These are phyloP conservation scores for Colletotrichum sojae DNA, from an alignment of 2,329 filamentous ascomycete genomes.

Conservation along the genomic window DNA sequence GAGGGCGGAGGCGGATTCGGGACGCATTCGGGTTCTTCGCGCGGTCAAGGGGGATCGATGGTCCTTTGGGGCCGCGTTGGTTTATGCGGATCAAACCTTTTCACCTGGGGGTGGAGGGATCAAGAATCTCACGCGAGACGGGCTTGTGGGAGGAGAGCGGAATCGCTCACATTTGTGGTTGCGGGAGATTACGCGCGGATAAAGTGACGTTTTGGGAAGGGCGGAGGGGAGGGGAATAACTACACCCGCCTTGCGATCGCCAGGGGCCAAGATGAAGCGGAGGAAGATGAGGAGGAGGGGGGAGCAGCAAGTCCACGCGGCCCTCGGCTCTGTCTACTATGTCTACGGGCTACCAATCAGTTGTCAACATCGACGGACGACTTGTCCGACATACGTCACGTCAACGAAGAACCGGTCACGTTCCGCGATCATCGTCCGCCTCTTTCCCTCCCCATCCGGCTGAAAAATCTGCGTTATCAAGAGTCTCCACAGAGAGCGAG, in stretches of 20 bases:
- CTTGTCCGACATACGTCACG: constrained; percentile 7
- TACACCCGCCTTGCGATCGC: not conserved
- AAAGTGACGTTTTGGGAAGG: too few relatives aligned
- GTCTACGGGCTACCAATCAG: too few relatives aligned
- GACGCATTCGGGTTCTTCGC: constrained; percentile 14
- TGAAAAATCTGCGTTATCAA: constrained; percentile 28
- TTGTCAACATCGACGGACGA: not conserved
- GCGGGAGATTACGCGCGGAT: not conserved
- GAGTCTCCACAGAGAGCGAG: constrained; percentile 17
- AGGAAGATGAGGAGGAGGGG: not conserved
- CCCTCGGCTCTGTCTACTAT: constrained; percentile 2
- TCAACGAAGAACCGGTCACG: not conserved
- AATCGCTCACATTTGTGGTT: constrained; percentile 26
- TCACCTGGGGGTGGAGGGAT: not conserved
- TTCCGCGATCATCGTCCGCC: constrained; percentile 10
- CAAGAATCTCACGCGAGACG: constrained; percentile 8
- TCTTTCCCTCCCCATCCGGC: not conserved
- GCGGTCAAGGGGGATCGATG: too few relatives aligned
- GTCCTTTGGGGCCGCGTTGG: not conserved
- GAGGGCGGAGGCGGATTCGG: constrained; percentile 21
- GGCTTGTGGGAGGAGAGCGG: constrained; percentile 3
- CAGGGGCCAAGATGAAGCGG: not conserved
- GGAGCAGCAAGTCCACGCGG: constrained; percentile 16
- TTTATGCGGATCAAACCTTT: not conserved
- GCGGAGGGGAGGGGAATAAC: too few relatives aligned